phyloP scores from a whole-genome alignment of 768 basidiomycete species.

The Suillus clintonianus region DNA sequence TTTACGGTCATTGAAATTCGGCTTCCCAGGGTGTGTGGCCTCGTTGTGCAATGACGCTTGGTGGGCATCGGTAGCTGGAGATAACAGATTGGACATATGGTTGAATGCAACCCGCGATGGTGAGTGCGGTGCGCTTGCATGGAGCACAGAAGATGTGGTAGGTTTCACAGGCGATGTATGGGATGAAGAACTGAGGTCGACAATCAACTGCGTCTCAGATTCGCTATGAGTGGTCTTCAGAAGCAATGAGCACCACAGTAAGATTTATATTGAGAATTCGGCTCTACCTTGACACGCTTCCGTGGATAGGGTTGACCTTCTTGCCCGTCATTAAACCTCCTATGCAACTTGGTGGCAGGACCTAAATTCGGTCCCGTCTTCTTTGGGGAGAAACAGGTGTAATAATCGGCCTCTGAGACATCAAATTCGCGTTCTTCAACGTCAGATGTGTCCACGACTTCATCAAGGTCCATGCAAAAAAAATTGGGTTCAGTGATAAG shows the following conservation, averaged over 20 bases:
- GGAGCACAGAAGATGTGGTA: background rate
- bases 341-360: background rate
- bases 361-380: background rate
- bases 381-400: background rate
- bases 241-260: slow-evolving; percentile 10
- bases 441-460: slow-evolving; percentile 65
- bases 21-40: background rate
- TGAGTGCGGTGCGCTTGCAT: background rate
- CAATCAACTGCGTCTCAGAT: background rate
- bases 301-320: slow-evolving; percentile 29
- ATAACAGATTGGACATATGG: too few relatives aligned
- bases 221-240: slow-evolving; percentile 20
- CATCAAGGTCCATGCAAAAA: slow-evolving; percentile 36
- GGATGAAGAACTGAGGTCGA: background rate
- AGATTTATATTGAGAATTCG: background rate
- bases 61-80: background rate
- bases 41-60: background rate
- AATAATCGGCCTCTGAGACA: slow-evolving; percentile 13
- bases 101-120: background rate
- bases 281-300: slow-evolving; percentile 39
- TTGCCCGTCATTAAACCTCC: slow-evolving; percentile 12
- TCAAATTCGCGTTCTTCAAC: slow-evolving; percentile 55
- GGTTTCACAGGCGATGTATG: slow-evolving; percentile 4
- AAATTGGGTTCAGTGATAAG: background rate
- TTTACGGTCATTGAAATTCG: background rate